phyloP scores from a whole-genome alignment of 768 basidiomycete species.

The Phylloporus sp. region DNA sequence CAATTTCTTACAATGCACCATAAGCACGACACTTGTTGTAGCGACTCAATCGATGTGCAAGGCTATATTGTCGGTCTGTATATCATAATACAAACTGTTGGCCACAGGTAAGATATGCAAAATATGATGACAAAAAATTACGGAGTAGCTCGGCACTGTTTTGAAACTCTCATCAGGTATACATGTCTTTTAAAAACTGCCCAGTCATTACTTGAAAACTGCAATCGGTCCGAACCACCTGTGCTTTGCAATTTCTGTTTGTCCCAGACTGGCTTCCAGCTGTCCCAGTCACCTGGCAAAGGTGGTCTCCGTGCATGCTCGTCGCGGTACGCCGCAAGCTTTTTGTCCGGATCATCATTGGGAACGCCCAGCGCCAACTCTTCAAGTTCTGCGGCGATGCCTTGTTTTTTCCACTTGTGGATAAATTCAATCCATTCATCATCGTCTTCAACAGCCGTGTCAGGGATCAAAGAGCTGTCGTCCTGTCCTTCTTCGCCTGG shows the following conservation, averaged over 20 bases:
- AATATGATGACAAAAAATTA: too few species aligned
- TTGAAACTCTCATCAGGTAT: not conserved
- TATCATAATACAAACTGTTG: too few species aligned
- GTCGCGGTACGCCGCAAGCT: not conserved
- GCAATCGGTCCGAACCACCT: not conserved
- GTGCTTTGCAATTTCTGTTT: not conserved
- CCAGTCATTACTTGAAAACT: not conserved
- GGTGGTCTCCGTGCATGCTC: not conserved
- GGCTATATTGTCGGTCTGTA: too few species aligned
- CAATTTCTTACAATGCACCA: too few species aligned
- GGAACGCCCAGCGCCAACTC: too few species aligned
- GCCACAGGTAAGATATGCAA: too few species aligned
- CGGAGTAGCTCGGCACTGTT: too few species aligned
- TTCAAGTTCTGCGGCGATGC: not conserved
- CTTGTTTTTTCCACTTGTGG: not conserved
- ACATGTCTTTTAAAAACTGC: not conserved
- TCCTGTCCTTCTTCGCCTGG: not conserved
- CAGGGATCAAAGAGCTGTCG: not conserved
- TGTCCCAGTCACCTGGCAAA: not conserved
- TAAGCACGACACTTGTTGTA: too few species aligned
- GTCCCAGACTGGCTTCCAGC: not conserved
- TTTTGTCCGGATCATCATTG: not conserved
- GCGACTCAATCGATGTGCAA: too few species aligned
- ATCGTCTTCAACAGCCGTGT: not conserved
- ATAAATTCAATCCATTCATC: slow-evolving; percentile 1